Base-by-base conservation (phyloP, 208 protist species). In the Sergeia podlipaevii region DNA sequence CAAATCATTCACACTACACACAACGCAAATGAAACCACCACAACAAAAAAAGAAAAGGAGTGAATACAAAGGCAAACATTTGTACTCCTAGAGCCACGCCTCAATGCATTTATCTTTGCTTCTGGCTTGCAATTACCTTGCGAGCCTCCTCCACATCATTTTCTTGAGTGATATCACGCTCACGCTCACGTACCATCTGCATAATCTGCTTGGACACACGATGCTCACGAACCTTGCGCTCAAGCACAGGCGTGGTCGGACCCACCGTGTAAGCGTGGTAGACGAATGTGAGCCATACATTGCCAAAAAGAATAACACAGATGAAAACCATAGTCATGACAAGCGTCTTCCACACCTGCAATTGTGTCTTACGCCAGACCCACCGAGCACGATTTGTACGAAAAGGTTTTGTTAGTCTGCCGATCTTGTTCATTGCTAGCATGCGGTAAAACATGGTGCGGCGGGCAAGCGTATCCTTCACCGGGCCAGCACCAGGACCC, bases 211-310 rank as follows among this genome's bases (percentile, higher is more conserved):
- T 91, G 10, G 83, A 91, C 8, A 95, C 81, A 24, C 88, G 80
- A 50, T 95, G 88, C 56, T 95, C 83, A 57, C 84, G 88, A 39
- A 91, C 88, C 46, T 91, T 91, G n/a, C 88, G 80, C 47, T 95
- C 80, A 13, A 95, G 70, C 34, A 95, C 84, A 1, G 88, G 88
- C 1, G 88, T 95, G 24, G 78, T 81, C 2, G 88, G 84, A 1
- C 84, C 83, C 13, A 92, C 81, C 0, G 84, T 85, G 74, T 95
- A 95, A n/a, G 88, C 88, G 52, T 91, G 80, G 47, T 95, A 92
- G 18, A 91, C 86, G 60, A 93, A 91, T 1, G 82, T 83, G 3
- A 90, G 60, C 83, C 86, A 93, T 39, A 89, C 81, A 55, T 93
- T 93, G 47, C 80, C 80, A 45, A 86, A 85, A 2, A 95, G 64